Conservation (phyloP, 257 asterid genomes). For the Solanum chiquidenum region DNA sequence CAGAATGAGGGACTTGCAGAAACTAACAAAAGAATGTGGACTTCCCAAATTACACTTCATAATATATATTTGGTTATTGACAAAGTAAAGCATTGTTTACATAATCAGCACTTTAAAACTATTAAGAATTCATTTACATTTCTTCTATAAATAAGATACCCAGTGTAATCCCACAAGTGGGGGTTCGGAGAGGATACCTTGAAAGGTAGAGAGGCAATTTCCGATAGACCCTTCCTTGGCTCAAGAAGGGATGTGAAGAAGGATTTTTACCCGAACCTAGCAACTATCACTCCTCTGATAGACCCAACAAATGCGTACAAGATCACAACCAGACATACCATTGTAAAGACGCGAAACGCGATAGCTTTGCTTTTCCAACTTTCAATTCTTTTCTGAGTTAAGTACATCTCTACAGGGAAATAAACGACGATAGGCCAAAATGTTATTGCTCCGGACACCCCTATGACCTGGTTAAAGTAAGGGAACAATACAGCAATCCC, state of each 20-base stretch:
- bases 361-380: slow-evolving; percentile 32
- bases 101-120: not conserved
- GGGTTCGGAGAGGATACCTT: not conserved
- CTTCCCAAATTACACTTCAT: no score
- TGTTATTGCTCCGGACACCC: slow-evolving; percentile 62
- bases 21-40: no score
- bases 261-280: slow-evolving; percentile 23
- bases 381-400: slow-evolving; percentile 38
- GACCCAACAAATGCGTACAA: slow-evolving; percentile 73
- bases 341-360: slow-evolving; percentile 30
- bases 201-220: not conserved
- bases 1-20: no score
- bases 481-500: slow-evolving; percentile 55
- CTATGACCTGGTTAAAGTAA: slow-evolving; percentile 64
- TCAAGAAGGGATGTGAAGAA: not conserved
- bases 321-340: slow-evolving; percentile 33
- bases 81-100: not conserved
- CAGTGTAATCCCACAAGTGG: not conserved
- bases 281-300: slow-evolving; percentile 38
- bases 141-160: not conserved
- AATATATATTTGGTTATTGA: not conserved
- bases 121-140: not conserved
- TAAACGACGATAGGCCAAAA: slow-evolving; percentile 72
- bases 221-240: not conserved
- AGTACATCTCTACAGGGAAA: slow-evolving; percentile 82